Conservation (phyloP, 1,284 basidiomycete species). For the Ceratobasidium theobromae region DNA sequence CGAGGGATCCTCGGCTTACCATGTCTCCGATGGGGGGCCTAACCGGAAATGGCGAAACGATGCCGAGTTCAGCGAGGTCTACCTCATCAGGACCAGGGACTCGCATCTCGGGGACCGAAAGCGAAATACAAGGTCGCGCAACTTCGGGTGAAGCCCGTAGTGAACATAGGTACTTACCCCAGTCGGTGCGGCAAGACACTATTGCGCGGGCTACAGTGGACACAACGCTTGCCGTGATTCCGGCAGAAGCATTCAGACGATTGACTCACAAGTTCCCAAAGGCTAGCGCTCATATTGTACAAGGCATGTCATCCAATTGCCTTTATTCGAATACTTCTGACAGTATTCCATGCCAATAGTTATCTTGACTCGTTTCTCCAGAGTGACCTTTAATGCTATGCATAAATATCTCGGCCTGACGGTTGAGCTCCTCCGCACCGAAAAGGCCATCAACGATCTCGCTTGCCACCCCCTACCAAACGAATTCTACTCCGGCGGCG, state of each 20-base stretch:
- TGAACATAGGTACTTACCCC: constrained; percentile 12
- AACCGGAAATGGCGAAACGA: background rate
- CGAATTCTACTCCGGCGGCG: constrained; percentile 92
- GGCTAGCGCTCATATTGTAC: constrained; percentile 95
- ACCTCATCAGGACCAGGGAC: background rate
- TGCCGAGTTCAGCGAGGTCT: constrained; percentile 7
- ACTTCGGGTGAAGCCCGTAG: constrained; percentile 8
- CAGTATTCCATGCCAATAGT: constrained; percentile 51
- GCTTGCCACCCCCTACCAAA: constrained; percentile 92
- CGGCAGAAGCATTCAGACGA: constrained; percentile 92
- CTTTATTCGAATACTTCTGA: background rate
- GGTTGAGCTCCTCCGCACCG: constrained; percentile 91
- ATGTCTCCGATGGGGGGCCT: constrained; percentile 14
- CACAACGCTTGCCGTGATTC: constrained; percentile 97
- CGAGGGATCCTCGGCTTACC: constrained; percentile 42
- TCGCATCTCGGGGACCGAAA: background rate
- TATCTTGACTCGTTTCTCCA: constrained; percentile 91
- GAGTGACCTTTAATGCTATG: constrained; percentile 94
- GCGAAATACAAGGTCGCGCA: background rate
- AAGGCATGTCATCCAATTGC: constrained; percentile 56
- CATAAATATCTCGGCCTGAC: constrained; percentile 97
- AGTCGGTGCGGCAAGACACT: constrained; percentile 48
- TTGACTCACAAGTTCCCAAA: constrained; percentile 95
- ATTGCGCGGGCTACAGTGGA: constrained; percentile 92
- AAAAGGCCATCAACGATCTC: constrained; percentile 95